Conservation (phyloP, 2,329 filamentous ascomycete genomes). For the Cadophora sp. region DNA sequence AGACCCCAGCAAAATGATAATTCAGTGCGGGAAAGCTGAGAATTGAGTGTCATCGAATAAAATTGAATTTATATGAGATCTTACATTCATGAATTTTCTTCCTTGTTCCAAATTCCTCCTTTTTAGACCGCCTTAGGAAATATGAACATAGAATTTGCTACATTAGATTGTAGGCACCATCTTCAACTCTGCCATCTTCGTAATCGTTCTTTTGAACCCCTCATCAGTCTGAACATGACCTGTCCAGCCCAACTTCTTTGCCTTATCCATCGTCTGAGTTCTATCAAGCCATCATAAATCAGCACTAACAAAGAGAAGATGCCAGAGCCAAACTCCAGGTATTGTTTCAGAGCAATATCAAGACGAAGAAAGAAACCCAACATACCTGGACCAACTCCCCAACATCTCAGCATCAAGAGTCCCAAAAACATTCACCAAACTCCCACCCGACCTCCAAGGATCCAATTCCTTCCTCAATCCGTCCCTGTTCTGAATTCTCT, state of each 20-base stretch:
- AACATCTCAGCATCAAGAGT: constrained; percentile 31
- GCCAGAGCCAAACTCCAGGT: too few species aligned
- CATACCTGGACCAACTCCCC: constrained; percentile 22
- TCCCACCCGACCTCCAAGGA: constrained; percentile 8
- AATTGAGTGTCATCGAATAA: too few species aligned
- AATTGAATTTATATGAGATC: neutral
- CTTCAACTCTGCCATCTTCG: constrained; percentile 29
- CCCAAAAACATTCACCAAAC: constrained; percentile 25
- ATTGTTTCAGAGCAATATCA: too few species aligned
- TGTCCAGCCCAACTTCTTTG: constrained; percentile 31
- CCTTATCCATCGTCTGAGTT: constrained; percentile 33
- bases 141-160: too few species aligned
- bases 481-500: constrained; percentile 25
- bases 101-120: neutral
- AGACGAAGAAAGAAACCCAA: neutral
- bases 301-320: neutral
- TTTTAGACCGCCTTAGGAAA: too few species aligned
- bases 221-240: constrained; percentile 30
- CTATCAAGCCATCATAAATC: constrained; percentile 5
- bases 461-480: neutral
- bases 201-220: constrained; percentile 27
- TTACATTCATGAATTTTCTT: neutral
- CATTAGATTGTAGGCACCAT: constrained; percentile 26
- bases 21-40: too few species aligned
- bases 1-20: too few species aligned